Evolutionary conservation across 768 basidiomycete species (phyloP).

Genomic region (Butyriboletus loyo): DNA sequence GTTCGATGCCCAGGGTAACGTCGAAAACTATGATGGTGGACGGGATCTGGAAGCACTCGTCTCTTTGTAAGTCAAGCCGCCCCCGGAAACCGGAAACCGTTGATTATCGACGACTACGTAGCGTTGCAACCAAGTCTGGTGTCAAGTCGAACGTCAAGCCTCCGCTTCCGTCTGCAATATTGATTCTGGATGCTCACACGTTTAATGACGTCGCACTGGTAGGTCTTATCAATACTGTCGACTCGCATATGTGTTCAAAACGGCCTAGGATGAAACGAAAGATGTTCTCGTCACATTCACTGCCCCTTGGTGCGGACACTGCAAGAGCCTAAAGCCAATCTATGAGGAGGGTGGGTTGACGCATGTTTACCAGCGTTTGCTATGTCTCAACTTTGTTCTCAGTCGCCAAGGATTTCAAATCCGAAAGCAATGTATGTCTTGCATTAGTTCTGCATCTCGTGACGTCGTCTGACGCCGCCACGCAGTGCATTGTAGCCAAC

Average conservation of each 20-base stretch:
- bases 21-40: conserved; percentile 68
- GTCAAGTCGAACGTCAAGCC: conserved; percentile 87
- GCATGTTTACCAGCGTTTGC: neutral
- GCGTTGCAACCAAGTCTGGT: conserved; percentile 70
- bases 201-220: conserved; percentile 77
- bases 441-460: neutral
- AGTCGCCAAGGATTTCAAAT: conserved; percentile 77
- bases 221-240: conserved; percentile 17
- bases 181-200: conserved; percentile 63
- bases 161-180: conserved; percentile 70
- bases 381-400: conserved; percentile 1
- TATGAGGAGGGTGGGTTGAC: conserved; percentile 66
- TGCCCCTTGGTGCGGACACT: conserved; percentile 91
- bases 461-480: conserved; percentile 5
- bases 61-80: conserved; percentile 55
- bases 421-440: conserved; percentile 65
- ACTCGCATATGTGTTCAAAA: neutral
- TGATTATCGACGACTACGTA: conserved; percentile 29
- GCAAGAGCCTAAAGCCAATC: conserved; percentile 84
- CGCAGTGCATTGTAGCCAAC: conserved; percentile 85
- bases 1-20: conserved; percentile 71
- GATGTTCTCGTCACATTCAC: conserved; percentile 85
- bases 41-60: conserved; percentile 79
- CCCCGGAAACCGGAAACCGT: neutral
- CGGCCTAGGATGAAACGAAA: conserved; percentile 58